phyloP scores from a whole-genome alignment of 768 basidiomycete species.

The Xerocomellus chrysenteron region DNA sequence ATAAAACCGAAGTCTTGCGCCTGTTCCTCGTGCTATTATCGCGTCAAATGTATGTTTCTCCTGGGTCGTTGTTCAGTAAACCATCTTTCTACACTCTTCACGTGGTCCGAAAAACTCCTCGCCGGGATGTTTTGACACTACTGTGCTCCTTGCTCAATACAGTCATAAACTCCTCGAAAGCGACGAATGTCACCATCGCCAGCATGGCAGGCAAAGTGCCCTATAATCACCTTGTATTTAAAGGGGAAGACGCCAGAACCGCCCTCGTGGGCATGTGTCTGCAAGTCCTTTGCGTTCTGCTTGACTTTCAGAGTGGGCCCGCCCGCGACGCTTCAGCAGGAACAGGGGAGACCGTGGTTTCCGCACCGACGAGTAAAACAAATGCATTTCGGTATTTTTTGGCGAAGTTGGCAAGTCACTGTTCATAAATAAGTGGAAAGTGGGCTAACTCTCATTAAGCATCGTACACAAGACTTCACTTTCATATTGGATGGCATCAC shows the following conservation, averaged over 20 bases:
- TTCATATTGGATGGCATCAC: constrained; percentile 78
- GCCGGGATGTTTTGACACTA: constrained; percentile 85
- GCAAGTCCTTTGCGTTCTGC: constrained; percentile 71
- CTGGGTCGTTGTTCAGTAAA: constrained; percentile 64
- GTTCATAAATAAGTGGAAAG: not conserved
- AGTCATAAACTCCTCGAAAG: constrained; percentile 65
- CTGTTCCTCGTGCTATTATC: constrained; percentile 87
- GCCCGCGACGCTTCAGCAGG: constrained; percentile 55
- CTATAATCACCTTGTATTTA: constrained; percentile 88
- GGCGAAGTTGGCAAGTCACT: constrained; percentile 67
- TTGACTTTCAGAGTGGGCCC: constrained; percentile 79
- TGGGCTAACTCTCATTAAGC: constrained; percentile 44
- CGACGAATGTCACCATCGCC: constrained; percentile 53
- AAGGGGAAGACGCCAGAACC: constrained; percentile 77
- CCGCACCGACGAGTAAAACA: constrained; percentile 58
- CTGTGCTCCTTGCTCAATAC: constrained; percentile 94
- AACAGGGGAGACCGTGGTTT: constrained; percentile 42
- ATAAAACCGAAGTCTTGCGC: constrained; percentile 88
- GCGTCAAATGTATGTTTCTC: constrained; percentile 82
- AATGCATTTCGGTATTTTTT: constrained; percentile 94
- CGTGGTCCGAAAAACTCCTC: constrained; percentile 70
- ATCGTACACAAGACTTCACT: constrained; percentile 85
- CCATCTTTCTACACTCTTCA: constrained; percentile 78
- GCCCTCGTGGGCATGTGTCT: constrained; percentile 73
- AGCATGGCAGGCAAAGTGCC: constrained; percentile 77